Percentiles rank a stretch among this genome's conserved stretches.
These are phyloP conservation scores for Emergomyces orientalis DNA, from an alignment of 2,329 filamentous ascomycete species.

Conservation along the genomic window DNA sequence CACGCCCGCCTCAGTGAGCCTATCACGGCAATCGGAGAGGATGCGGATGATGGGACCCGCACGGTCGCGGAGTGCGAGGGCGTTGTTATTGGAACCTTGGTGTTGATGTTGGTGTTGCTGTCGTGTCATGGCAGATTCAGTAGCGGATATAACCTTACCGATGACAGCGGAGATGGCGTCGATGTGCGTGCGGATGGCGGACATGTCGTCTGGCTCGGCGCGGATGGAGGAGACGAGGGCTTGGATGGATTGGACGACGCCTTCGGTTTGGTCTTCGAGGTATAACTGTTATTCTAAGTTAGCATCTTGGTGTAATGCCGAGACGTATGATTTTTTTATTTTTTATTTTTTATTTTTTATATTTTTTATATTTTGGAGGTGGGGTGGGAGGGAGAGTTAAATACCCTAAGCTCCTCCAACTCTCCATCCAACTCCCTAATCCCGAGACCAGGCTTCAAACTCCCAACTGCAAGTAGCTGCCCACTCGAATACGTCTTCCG, in stretches of 20 bases:
- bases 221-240: conserved; percentile 67
- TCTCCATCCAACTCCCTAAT: conserved; percentile 38
- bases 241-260: conserved; percentile 71
- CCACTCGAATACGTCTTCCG: conserved; percentile 26
- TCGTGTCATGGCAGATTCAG: conserved; percentile 45
- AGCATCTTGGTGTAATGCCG: background rate
- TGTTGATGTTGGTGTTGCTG: background rate
- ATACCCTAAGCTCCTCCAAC: conserved; percentile 54
- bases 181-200: conserved; percentile 60
- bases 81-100: conserved; percentile 19
- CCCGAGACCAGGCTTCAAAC: conserved; percentile 33
- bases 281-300: conserved; percentile 48
- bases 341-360: background rate
- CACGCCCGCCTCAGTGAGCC: conserved; percentile 54
- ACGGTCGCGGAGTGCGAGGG: conserved; percentile 40
- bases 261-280: conserved; percentile 71
- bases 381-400: conserved; percentile 2
- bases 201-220: conserved; percentile 49
- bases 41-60: conserved; percentile 33
- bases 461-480: conserved; percentile 13
- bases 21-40: conserved; percentile 54
- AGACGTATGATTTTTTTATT: background rate
- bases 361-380: background rate
- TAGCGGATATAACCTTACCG: conserved; percentile 58
- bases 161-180: conserved; percentile 61